Evolutionary conservation across 2,329 filamentous ascomycete species (phyloP).

Genomic region (Neonectria neomacrospora): DNA sequence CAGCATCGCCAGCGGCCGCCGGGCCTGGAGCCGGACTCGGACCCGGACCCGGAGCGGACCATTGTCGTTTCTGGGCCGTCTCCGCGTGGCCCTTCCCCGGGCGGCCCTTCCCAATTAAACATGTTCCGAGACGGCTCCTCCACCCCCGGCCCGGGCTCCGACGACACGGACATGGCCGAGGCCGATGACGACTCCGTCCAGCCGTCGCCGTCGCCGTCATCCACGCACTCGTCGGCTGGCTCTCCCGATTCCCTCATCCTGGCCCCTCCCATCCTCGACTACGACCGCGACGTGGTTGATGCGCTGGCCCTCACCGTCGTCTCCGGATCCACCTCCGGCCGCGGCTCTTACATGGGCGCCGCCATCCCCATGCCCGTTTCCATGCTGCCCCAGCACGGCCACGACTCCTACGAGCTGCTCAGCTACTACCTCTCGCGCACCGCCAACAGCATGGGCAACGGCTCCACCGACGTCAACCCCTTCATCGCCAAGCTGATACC

Average conservation of each 20-base stretch:
- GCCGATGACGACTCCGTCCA: slow-evolving; percentile 35
- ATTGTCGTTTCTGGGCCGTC: slow-evolving; percentile 22
- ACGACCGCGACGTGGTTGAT: slow-evolving; percentile 36
- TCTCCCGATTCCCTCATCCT: slow-evolving; percentile 33
- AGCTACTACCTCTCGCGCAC: slow-evolving; percentile 58
- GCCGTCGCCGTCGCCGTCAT: slow-evolving; percentile 35
- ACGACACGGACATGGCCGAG: slow-evolving; percentile 41
- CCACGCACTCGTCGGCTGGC: slow-evolving; percentile 31
- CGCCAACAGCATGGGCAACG: slow-evolving; percentile 60
- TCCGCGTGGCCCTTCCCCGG: slow-evolving; percentile 16
- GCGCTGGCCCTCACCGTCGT: slow-evolving; percentile 34
- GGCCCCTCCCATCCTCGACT: slow-evolving; percentile 19
- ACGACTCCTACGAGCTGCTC: slow-evolving; percentile 56
- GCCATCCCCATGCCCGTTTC: slow-evolving; percentile 44
- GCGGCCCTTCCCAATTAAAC: slow-evolving; percentile 18
- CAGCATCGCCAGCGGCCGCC: slow-evolving; percentile 17
- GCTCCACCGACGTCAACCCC: slow-evolving; percentile 57
- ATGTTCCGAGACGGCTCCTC: slow-evolving; percentile 28
- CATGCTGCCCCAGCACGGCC: slow-evolving; percentile 46
- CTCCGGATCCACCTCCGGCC: slow-evolving; percentile 17
- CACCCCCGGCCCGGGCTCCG: slow-evolving; percentile 32
- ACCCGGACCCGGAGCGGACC: slow-evolving; percentile 22
- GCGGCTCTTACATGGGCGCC: slow-evolving; percentile 25
- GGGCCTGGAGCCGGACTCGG: slow-evolving; percentile 28
- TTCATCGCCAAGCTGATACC: slow-evolving; percentile 59